phyloP scores from a whole-genome alignment of 345 rosid genomes.

The Heritiera littoralis region DNA sequence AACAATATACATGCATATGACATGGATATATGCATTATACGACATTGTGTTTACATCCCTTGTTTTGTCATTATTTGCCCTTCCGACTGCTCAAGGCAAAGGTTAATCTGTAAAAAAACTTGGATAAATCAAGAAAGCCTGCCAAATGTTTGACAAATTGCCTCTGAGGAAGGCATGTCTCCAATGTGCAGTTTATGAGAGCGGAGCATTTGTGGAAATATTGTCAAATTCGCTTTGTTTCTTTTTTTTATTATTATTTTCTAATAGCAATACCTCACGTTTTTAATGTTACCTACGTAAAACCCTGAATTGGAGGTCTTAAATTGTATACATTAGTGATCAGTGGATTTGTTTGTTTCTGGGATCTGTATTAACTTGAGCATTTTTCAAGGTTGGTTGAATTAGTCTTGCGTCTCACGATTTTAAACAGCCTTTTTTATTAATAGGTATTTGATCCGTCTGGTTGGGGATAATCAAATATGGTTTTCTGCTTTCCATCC shows the following conservation, averaged over 20 bases:
- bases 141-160: slow-evolving; percentile 11
- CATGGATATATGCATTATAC: neutral
- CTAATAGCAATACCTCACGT: neutral
- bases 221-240: neutral
- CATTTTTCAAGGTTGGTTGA: slow-evolving; percentile 1
- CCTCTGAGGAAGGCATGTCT: neutral
- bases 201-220: neutral
- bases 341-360: neutral
- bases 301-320: neutral
- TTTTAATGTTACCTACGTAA: neutral
- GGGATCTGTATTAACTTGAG: neutral
- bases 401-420: neutral
- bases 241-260: too few species aligned
- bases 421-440: neutral
- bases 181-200: neutral
- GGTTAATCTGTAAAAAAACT: neutral
- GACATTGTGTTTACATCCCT: neutral
- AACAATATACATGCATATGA: too few species aligned
- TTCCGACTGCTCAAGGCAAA: neutral
- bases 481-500: slow-evolving; percentile 66
- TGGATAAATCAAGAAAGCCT: neutral
- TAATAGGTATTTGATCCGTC: neutral
- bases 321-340: neutral
- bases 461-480: neutral
- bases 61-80: neutral